These are phyloP conservation scores for Russula vinacea DNA, from an alignment of 768 basidiomycete genomes.

Conservation along the genomic window DNA sequence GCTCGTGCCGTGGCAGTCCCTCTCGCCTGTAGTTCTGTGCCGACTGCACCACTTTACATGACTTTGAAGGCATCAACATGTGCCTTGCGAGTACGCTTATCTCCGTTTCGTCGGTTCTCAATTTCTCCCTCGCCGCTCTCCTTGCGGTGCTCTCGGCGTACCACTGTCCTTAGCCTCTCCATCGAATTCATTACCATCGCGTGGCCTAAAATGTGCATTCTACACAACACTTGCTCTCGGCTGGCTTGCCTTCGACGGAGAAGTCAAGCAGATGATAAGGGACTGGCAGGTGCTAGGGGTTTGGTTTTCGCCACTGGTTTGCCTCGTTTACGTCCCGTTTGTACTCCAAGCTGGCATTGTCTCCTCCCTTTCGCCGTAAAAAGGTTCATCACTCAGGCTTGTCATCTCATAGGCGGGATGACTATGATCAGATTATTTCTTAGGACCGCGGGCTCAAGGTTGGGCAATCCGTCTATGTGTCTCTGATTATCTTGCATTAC, in stretches of 20 bases:
- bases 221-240: conserved; percentile 54
- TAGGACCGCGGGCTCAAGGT: too few species aligned
- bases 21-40: conserved; percentile 29
- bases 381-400: background rate
- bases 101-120: conserved; percentile 81
- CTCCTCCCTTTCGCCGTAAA: conserved; percentile 35
- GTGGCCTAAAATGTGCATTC: conserved; percentile 36
- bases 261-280: conserved; percentile 55
- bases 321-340: conserved; percentile 73
- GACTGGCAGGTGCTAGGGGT: conserved; percentile 76
- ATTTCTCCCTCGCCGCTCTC: conserved; percentile 82
- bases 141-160: conserved; percentile 63
- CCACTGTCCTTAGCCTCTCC: conserved; percentile 54
- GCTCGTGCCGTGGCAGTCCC: conserved; percentile 36
- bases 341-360: conserved; percentile 68
- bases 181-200: conserved; percentile 32
- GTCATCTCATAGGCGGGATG: too few species aligned
- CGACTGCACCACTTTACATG: conserved; percentile 41
- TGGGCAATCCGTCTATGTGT: too few species aligned
- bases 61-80: conserved; percentile 72
- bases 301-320: conserved; percentile 83
- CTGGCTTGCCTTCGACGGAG: conserved; percentile 52
- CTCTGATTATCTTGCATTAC: too few species aligned
- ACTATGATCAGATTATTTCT: too few species aligned
- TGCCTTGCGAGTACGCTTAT: conserved; percentile 84